phyloP scores from a whole-genome alignment of 1,284 basidiomycete species.

The Sphagnurus paluster region DNA sequence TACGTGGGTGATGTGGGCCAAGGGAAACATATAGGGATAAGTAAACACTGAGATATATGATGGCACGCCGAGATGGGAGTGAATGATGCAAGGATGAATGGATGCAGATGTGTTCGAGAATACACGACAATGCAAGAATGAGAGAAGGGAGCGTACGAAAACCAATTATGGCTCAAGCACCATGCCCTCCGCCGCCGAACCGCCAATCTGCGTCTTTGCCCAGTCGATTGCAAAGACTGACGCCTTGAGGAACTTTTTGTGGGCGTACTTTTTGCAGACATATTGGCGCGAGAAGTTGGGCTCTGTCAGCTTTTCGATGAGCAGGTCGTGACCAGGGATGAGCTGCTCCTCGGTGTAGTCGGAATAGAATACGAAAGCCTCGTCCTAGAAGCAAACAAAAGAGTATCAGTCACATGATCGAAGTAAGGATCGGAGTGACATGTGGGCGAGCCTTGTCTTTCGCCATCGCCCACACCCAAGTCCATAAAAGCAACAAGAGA shows the following conservation, averaged over 20 bases:
- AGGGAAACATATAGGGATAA: conserved; percentile 20
- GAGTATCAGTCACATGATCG: conserved; percentile 51
- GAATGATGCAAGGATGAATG: too few species aligned
- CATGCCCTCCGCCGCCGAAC: conserved; percentile 43
- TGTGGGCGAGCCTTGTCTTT: conserved; percentile 21
- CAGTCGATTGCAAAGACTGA: conserved; percentile 72
- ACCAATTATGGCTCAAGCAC: conserved; percentile 46
- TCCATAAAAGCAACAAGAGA: conserved; percentile 19
- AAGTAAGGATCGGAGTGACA: conserved; percentile 15
- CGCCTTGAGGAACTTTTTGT: conserved; percentile 96
- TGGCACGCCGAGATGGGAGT: conserved; percentile 26
- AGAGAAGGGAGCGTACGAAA: conserved; percentile 19
- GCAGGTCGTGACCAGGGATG: conserved; percentile 76
- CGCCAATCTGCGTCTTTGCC: conserved; percentile 48
- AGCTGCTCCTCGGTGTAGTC: conserved; percentile 92
- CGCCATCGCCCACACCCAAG: conserved; percentile 14
- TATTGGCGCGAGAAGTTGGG: conserved; percentile 82
- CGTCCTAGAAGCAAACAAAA: conserved; percentile 58
- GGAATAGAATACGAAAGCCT: conserved; percentile 93
- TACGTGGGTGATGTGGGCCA: conserved; percentile 18
- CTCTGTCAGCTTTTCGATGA: conserved; percentile 86
- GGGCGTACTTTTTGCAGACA: conserved; percentile 95
- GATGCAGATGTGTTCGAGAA: conserved; percentile 19
- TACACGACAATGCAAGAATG: conserved; percentile 20
- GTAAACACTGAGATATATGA: conserved; percentile 19